Evolutionary conservation across 371 early-diverging fungal species (phyloP), one percentile per base, ranked within the genome.

Genomic region (Saksenaea vasiformis): DNA sequence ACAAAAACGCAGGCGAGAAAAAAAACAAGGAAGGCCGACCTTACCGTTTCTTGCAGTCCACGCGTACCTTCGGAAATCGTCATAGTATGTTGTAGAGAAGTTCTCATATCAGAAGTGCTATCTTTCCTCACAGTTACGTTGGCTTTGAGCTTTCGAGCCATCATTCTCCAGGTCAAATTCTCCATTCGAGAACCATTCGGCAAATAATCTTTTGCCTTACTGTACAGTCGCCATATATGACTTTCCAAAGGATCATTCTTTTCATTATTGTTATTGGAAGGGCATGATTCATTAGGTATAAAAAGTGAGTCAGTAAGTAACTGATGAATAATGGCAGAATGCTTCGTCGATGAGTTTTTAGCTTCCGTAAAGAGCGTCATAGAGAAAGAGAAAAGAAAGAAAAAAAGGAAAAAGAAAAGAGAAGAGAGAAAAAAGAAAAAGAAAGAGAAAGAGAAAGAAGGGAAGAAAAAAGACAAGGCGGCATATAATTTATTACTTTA

Each of bases 131-230:
- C 8, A 5, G 5, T 78, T 17, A 22, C 37, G 66, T 74, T 70
- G 31, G 78, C 74, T 59, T 72, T 74, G 17, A 78, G 56, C 2
- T 76, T 73, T 68, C 82, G 69, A 15, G 81, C 81, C 87, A 87
- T 85, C 70, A 80, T 77, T 14, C 87, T 76, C 87, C 87, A 87
- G 8, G 85, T 79, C 24, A 85, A 44, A 66, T 87, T 87, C 62
- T 87, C 87, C 9, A 85, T 61, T 22, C 87, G 76, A 36, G 73
- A 65, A 44, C 82, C 85, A 26, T 87, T 70, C 9, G 85, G 84
- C 26, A 85, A 51, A 15, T 70, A 72, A 55, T 84, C 83, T 65
- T 84, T 84, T 27, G 86, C 83, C 66, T 84, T 84, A n/a, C 84
- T 80, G 64, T 81, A 85, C 54, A 87, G 61, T 13, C 82, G 73